Evolutionary conservation across 768 basidiomycete genomes (phyloP).

Genomic region (Pleurotus tuber-regium): DNA sequence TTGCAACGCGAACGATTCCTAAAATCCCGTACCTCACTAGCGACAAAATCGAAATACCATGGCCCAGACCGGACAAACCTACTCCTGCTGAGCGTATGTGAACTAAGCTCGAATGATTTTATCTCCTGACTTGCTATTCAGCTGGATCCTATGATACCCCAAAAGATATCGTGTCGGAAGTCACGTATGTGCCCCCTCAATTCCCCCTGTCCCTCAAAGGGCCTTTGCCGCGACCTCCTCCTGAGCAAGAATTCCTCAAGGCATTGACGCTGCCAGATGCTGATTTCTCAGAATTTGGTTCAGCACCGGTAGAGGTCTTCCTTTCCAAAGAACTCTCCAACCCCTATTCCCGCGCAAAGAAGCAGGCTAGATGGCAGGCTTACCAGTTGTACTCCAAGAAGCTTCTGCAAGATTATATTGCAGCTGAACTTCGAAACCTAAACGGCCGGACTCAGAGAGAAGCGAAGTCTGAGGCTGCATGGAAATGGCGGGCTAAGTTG

Average conservation of each 20-base stretch:
- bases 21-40: slow-evolving; percentile 41
- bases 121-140: slow-evolving; percentile 21
- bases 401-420: slow-evolving; percentile 52
- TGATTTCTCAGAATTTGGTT: slow-evolving; percentile 30
- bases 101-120: neutral
- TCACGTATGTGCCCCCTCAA: slow-evolving; percentile 69
- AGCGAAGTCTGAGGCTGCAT: slow-evolving; percentile 71
- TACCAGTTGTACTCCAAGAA: slow-evolving; percentile 44
- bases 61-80: slow-evolving; percentile 56
- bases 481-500: slow-evolving; percentile 65
- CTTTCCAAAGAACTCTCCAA: slow-evolving; percentile 72
- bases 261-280: slow-evolving; percentile 54
- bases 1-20: slow-evolving; percentile 65
- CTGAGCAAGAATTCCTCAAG: slow-evolving; percentile 58
- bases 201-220: slow-evolving; percentile 37
- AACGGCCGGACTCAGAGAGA: slow-evolving; percentile 60
- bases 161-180: slow-evolving; percentile 55
- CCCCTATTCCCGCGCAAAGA: slow-evolving; percentile 81
- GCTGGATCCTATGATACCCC: slow-evolving; percentile 65
- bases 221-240: slow-evolving; percentile 37
- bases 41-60: slow-evolving; percentile 55
- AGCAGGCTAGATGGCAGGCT: slow-evolving; percentile 72
- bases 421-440: slow-evolving; percentile 51
- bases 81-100: slow-evolving; percentile 43
- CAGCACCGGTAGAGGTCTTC: slow-evolving; percentile 59